Percentiles rank a stretch among this genome's conserved stretches.
These are phyloP conservation scores for Fagopyrum esculentum DNA, from an alignment of 148 eudicot genomes.

Conservation along the genomic window DNA sequence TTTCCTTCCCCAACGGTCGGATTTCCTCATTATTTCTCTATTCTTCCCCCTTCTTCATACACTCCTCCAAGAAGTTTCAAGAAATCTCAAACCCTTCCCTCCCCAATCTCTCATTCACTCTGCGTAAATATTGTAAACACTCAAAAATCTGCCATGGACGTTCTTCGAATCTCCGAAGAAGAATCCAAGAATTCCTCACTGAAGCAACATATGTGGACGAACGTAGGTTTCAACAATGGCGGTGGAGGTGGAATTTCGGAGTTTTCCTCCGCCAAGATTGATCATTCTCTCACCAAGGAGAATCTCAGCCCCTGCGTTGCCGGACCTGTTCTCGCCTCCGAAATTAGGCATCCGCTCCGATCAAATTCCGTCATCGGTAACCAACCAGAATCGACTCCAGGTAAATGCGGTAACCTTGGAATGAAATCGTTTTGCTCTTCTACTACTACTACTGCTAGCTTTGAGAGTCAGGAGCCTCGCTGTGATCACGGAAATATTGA, in stretches of 20 bases:
- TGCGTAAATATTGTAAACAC: not conserved
- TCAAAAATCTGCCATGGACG: constrained; percentile 11
- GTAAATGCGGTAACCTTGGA: not conserved
- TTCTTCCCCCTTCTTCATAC: constrained; percentile 5
- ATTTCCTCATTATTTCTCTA: constrained; percentile 11
- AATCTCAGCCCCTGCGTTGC: constrained; percentile 11
- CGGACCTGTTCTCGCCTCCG: not conserved
- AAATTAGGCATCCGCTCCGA: constrained; percentile 11
- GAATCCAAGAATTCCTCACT: constrained; percentile 16
- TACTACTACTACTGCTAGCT: not conserved
- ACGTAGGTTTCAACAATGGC: constrained; percentile 62
- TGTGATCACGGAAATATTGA: constrained; percentile 47
- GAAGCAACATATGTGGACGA: constrained; percentile 77
- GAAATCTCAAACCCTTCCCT: not conserved
- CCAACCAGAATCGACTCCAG: constrained; percentile 13
- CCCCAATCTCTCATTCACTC: not conserved
- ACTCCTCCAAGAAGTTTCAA: constrained; percentile 3
- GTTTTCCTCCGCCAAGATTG: constrained; percentile 26
- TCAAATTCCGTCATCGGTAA: constrained; percentile 32
- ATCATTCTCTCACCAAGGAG: constrained; percentile 16
- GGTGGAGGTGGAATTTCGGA: constrained; percentile 18
- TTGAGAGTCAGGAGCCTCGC: constrained; percentile 12
- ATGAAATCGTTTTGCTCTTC: not conserved
- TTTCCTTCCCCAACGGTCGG: constrained; percentile 11
- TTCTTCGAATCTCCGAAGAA: constrained; percentile 36